Evolutionary conservation across 2,329 filamentous ascomycete genomes (phyloP), one percentile per base, ranked within the genome.

Genomic region (Claviceps africana): DNA sequence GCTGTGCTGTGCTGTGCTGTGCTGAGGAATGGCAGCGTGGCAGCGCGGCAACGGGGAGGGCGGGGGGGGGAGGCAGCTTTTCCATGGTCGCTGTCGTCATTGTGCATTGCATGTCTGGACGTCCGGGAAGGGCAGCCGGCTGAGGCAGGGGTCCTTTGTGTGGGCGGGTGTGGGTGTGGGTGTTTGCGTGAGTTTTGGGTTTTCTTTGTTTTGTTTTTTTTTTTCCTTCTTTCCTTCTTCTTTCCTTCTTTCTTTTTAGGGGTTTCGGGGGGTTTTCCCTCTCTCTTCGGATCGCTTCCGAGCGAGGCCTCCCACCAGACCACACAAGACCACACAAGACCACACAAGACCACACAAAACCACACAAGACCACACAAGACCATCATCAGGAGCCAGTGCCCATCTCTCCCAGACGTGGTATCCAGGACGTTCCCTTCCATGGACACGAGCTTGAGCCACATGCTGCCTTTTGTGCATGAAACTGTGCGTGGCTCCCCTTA

Each of bases 251-350:
- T n/a, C n/a, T n/a, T n/a, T n/a, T n/a, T n/a, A n/a, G n/a, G n/a
- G n/a, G n/a, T n/a, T n/a, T n/a, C n/a, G n/a, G n/a, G n/a, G n/a
- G n/a, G n/a, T n/a, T n/a, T n/a, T 25, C 25, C 9, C 15, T 22
- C 17, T 22, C 35, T 43, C 42, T 46, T 53, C 51, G 51, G 53
- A 51, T 55, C 51, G 53, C 42, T 52, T 35, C 53, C 53, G 53
- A 53, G 44, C 51, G 47, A 50, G 53, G 52, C 49, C 48, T 54
- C 48, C 52, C 46, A 50, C 22, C 42, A 44, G 22, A 43, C 13
- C 9, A 4, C 9, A 4, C 21, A 2, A 15, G 8, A n/a, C 37
- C 21, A n/a, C n/a, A n/a, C n/a, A n/a, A n/a, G n/a, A n/a, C n/a
- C n/a, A n/a, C 46, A 50, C 22, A 21, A 44, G 22, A 43, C 13